Base-by-base conservation (phyloP, 345 rosid genomes). In the Alliaria petiolata region DNA sequence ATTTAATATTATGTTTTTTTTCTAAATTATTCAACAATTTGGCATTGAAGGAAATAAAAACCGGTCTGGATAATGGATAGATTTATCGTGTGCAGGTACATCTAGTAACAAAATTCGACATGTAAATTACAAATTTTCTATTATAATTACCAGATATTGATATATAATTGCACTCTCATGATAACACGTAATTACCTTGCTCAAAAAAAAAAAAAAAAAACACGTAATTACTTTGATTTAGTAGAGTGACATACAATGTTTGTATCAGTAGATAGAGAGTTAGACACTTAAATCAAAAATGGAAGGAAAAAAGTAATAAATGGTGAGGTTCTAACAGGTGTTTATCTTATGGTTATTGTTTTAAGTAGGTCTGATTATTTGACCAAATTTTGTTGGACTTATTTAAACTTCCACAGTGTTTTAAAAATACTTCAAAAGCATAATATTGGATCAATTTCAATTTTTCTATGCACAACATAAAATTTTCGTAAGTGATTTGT, bases 211-310 rank as follows among this genome's bases (percentile, higher is more conserved):
- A n/a, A n/a, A n/a, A n/a, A n/a, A n/a, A n/a, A n/a, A 55, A 56
- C 64, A 55, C 55, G 64, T 40, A 45, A 8, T 67, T 13, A 17
- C 46, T 67, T 13, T 67, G 5, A n/a, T n/a, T 17, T 63, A 63
- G 2, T n/a, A 49, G 7, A 45, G 16, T 45, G 53, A 62, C 54
- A 44, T 39, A 44, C 14, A 16, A 10, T 42, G 15, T 15, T 28
- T 67, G 22, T 17, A 40, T 1, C 9, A 39, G 8, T 67, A 53
- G 38, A 25, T 52, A 65, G 3, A 64, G 44, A 62, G 40, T 26
- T 16, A 3, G 3, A 64, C 56, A 62, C 53, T 26, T 16, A 3
- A 2, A 33, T 20, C 4, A 20, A 64, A 14, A 45, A 3, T 19
- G 28, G 38, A 62, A 20, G 35, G 47, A 3, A 15, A 14, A 39